A percentile compares a stretch with the other conserved stretches of the same genome.
Conservation (phyloP, 192 early-diverging fungal species). For the Coemansia sp. region DNA sequence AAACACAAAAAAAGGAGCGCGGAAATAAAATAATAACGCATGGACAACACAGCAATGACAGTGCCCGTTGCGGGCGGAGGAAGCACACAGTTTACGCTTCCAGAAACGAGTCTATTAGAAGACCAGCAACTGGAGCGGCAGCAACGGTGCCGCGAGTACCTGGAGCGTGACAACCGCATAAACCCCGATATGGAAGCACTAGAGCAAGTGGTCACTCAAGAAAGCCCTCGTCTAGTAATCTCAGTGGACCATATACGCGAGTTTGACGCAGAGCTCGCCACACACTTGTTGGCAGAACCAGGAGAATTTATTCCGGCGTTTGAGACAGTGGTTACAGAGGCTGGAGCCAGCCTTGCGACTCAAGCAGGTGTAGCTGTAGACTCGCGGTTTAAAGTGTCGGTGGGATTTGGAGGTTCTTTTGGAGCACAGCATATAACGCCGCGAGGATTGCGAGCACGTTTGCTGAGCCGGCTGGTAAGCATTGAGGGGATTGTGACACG, state of each 20-base stretch:
- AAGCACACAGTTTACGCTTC: constrained; percentile 31
- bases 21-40: background rate
- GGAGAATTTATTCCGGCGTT: constrained; percentile 84
- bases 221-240: constrained; percentile 69
- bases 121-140: constrained; percentile 49
- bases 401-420: constrained; percentile 91
- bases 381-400: constrained; percentile 48
- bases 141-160: constrained; percentile 47
- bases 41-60: constrained; percentile 5
- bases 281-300: constrained; percentile 69
- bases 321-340: constrained; percentile 55
- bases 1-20: too few relatives aligned
- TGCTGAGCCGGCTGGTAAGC: constrained; percentile 84
- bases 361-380: constrained; percentile 16
- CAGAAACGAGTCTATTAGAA: constrained; percentile 40
- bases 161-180: constrained; percentile 53
- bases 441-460: constrained; percentile 73
- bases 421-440: constrained; percentile 86
- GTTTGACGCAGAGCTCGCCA: constrained; percentile 68
- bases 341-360: constrained; percentile 7
- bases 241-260: constrained; percentile 86
- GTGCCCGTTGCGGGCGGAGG: constrained; percentile 9
- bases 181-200: constrained; percentile 43
- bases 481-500: constrained; percentile 97
- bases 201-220: constrained; percentile 11